Evolutionary conservation across 2,329 filamentous ascomycete genomes (phyloP), one percentile per base, ranked within the genome.

Genomic region (Leptosphaerulina australis): DNA sequence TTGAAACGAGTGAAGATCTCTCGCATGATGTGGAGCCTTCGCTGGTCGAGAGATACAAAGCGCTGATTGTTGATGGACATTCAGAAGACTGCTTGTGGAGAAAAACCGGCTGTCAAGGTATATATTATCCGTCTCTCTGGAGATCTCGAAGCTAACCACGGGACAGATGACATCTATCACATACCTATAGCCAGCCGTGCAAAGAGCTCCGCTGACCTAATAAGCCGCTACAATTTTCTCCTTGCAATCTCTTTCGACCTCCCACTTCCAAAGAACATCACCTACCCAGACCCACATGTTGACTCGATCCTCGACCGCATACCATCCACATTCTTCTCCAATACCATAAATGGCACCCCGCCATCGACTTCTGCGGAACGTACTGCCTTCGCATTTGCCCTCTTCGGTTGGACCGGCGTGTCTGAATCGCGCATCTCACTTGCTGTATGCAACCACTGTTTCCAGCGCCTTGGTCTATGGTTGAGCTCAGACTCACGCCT

Each of bases 381-480:
- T 4, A 58, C 62, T 15, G 64, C 70, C 18, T 69, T 73, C 35
- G 51, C 62, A 14, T 67, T 73, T 24, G 69, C 77, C 3, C 62
- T 80, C 15, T 77, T 76, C 52, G 78, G 78, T 52, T 81, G 78
- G 78, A 67, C 68, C n/a, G 77, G 75, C 74, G 79, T 67, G 74
- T 85, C 63, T 72, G 86, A 67, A 46, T 76, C 84, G 1, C 83
- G 88, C 17, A 84, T 87, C 30, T 88, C 90, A 53, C 83, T 93
- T 12, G 86, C 89, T 5, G 86, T 85, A 4, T 99, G 94, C 71
- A 82, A 87, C 50, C 89, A 90, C 15, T 99, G 94, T 69, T 88
- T 96, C 66, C 86, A 94, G 51, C 85, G 92, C 1, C 79, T 97
- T 0, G 94, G 94, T 0, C 79, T 99, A 2, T 99, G 94, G 94